Conservation (phyloP, 495 filamentous ascomycete genomes). For the Echria macrotheca region DNA sequence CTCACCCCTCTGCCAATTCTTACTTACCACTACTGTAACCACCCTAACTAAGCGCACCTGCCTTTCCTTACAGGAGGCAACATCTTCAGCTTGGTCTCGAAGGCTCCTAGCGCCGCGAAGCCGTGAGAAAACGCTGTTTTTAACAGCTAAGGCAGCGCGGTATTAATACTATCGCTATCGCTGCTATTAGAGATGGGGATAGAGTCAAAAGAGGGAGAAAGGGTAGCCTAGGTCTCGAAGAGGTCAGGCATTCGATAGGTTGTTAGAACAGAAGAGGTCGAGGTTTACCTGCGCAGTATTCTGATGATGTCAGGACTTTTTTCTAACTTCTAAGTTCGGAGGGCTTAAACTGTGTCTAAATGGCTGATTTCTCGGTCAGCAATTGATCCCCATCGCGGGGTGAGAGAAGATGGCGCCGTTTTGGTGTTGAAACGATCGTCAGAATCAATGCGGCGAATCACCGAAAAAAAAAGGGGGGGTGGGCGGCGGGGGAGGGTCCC, state of each 20-base stretch:
- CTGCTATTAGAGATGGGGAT: neutral
- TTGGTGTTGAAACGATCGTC: neutral
- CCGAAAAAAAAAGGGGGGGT: neutral
- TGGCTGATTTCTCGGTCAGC: conserved; percentile 1
- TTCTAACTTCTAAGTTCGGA: neutral
- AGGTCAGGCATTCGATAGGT: neutral
- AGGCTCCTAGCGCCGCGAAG: conserved; percentile 12
- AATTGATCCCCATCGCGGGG: neutral
- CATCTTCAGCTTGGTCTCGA: conserved; percentile 11
- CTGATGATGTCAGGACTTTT: neutral
- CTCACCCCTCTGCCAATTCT: too few species aligned
- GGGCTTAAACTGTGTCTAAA: conserved; percentile 1
- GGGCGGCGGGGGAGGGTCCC: neutral
- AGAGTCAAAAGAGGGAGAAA: conserved; percentile 9
- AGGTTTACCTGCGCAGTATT: neutral
- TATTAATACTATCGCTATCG: conserved; percentile 1
- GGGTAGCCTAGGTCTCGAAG: conserved; percentile 24
- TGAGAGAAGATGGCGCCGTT: neutral
- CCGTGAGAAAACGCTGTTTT: conserved; percentile 1
- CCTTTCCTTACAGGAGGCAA: too few species aligned
- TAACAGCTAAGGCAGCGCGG: neutral
- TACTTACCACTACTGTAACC: too few species aligned
- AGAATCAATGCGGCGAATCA: neutral
- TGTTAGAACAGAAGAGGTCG: neutral
- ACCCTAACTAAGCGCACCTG: too few species aligned